phyloP scores from a whole-genome alignment of 2,329 filamentous ascomycete genomes.

The Clonostachys rosea region DNA sequence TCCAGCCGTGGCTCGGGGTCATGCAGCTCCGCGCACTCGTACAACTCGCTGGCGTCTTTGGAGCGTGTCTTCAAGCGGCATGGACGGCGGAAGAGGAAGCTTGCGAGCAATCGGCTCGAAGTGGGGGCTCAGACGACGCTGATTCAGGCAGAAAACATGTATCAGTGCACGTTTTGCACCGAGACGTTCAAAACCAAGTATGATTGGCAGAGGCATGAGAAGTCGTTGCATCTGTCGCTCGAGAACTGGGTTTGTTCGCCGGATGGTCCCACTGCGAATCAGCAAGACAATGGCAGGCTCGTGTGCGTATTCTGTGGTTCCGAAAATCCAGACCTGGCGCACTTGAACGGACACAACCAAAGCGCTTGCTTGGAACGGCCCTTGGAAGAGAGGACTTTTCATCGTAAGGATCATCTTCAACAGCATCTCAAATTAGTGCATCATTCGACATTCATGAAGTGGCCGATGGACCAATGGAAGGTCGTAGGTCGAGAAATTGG shows the following conservation, averaged over 20 bases:
- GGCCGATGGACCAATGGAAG: constrained; percentile 37
- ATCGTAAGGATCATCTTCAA: constrained; percentile 30
- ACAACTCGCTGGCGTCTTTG: neutral
- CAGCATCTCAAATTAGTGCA: constrained; percentile 32
- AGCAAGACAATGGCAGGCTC: constrained; percentile 29
- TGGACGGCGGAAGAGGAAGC: no score
- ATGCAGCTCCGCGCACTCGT: neutral
- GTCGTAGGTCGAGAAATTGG: constrained; percentile 15
- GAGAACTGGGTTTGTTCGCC: constrained; percentile 35
- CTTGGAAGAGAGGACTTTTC: constrained; percentile 31
- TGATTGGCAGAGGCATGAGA: constrained; percentile 43
- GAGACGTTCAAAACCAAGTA: constrained; percentile 35
- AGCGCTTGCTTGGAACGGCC: constrained; percentile 41
- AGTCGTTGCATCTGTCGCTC: constrained; percentile 34
- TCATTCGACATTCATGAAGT: constrained; percentile 25
- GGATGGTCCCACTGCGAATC: constrained; percentile 21
- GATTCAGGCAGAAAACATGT: constrained; percentile 4
- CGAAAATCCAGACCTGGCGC: constrained; percentile 16
- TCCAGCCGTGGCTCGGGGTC: neutral
- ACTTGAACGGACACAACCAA: constrained; percentile 23
- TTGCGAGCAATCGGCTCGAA: no score
- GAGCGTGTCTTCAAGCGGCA: neutral
- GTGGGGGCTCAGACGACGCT: neutral
- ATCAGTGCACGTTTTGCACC: constrained; percentile 36
- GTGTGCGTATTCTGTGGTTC: constrained; percentile 27